Conservation (phyloP, 1,139 yeast genomes). For the Wickerhamomyces sp. region DNA sequence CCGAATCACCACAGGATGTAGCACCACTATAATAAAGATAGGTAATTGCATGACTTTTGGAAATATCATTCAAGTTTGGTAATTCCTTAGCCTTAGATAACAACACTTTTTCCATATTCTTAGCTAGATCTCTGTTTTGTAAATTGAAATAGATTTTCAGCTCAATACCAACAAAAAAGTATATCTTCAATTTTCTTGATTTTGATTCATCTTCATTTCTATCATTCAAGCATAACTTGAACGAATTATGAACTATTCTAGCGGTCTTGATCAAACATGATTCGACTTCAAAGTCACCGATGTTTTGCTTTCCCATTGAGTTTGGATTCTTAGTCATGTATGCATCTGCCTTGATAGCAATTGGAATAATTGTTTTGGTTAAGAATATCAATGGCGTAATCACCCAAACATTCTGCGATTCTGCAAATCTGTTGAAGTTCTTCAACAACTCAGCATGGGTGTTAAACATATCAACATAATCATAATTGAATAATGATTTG, state of each 20-base stretch:
- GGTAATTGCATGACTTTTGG: constrained; percentile 50
- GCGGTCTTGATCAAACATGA: constrained; percentile 50
- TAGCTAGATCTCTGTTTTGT: constrained; percentile 70
- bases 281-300: constrained; percentile 23
- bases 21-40: constrained; percentile 66
- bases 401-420: constrained; percentile 62
- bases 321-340: constrained; percentile 17
- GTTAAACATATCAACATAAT: constrained; percentile 31
- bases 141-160: constrained; percentile 69
- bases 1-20: constrained; percentile 57
- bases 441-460: constrained; percentile 40
- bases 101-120: constrained; percentile 72
- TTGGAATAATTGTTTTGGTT: constrained; percentile 48
- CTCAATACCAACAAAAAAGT: constrained; percentile 68
- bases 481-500: constrained; percentile 2
- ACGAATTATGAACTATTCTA: constrained; percentile 60
- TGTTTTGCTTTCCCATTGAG: background rate
- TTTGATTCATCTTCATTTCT: constrained; percentile 46
- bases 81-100: constrained; percentile 49
- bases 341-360: constrained; percentile 27
- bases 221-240: constrained; percentile 77
- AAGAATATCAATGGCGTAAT: constrained; percentile 51
- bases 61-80: constrained; percentile 41
- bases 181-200: constrained; percentile 64
- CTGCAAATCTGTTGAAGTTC: constrained; percentile 56